These are phyloP conservation scores for Pleurotus ostreatus DNA, from an alignment of 768 basidiomycete genomes.

Conservation along the genomic window DNA sequence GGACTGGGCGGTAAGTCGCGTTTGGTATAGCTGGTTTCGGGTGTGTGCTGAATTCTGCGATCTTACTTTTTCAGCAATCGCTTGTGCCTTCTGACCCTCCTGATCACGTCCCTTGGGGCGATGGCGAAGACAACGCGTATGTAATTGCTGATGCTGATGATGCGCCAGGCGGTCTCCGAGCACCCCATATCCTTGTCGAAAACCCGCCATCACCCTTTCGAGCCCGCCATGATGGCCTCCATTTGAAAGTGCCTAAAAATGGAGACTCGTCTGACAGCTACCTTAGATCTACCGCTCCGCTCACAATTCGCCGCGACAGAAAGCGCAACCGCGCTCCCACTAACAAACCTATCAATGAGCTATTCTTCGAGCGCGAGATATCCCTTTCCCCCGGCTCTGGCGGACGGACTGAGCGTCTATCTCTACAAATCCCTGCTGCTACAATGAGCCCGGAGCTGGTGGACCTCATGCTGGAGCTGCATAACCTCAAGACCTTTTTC, in stretches of 20 bases:
- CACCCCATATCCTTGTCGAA: conserved; percentile 9
- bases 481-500: conserved; percentile 35
- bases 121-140: conserved; percentile 17
- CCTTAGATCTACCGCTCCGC: conserved; percentile 15
- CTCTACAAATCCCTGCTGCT: conserved; percentile 27
- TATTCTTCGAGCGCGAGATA: conserved; percentile 32
- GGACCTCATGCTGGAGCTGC: conserved; percentile 37
- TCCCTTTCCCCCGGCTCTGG: conserved; percentile 19
- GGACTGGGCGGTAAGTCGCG: conserved; percentile 35
- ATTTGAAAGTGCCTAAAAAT: neutral
- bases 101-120: conserved; percentile 38
- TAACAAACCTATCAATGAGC: conserved; percentile 10
- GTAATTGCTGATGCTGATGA: conserved; percentile 27
- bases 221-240: neutral
- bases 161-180: conserved; percentile 11
- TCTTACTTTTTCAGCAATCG: conserved; percentile 18
- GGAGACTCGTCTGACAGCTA: neutral
- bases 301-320: conserved; percentile 13
- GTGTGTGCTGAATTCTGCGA: neutral
- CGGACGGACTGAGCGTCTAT: conserved; percentile 25
- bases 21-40: neutral
- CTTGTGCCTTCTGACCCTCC: conserved; percentile 25
- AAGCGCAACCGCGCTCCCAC: neutral
- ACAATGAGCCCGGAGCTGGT: conserved; percentile 34
- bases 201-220: conserved; percentile 9